Base-by-base conservation (phyloP, 768 basidiomycete genomes). In the Epithele typhae region DNA sequence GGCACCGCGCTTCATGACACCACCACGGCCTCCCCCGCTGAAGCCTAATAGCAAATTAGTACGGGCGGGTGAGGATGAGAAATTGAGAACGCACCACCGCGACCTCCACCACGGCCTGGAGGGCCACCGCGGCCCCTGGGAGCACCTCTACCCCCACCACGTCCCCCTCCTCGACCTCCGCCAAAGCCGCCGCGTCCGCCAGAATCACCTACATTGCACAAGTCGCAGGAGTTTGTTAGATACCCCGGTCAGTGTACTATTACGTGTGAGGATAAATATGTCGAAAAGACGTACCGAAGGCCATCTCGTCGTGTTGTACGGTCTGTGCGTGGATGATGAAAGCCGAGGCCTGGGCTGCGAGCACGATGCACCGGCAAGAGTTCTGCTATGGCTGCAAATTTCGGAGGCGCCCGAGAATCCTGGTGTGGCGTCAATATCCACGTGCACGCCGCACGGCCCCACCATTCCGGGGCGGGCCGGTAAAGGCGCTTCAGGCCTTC, bases 181-280 rank as follows among this genome's bases (percentile, higher is more conserved):
- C 64, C 59, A 37, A 64, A 60, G 25, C 64, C 63, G 43, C 88
- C 88, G 52, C 89, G 82, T 59, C 83, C 82, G 50, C 90, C 90
- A 65, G 85, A 75, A 71, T 59, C 71, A 56, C 79, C 80, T 78
- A 43, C n/a, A n/a, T n/a, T n/a, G n/a, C n/a, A n/a, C 11, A 51
- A 18, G 25, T 44, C 21, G 30, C 33, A 12, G 30, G 34, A 25
- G 27, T 18, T 9, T 15, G 15, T 1, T 15, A 23, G 17, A 23
- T n/a, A 17, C 23, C 9, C 22, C n/a, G 11, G 32, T 42, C 14
- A 42, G 33, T 27, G 9, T 15, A 46, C 4, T 27, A 14, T 2
- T 25, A 21, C 5, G 15, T 12, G 11, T 36, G 42, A 9, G 15
- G 19, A 5, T 9, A n/a, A 19, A 8, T n/a, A n/a, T n/a, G n/a